These are phyloP conservation scores for Ascochyta lentis DNA, from an alignment of 2,329 filamentous ascomycete species.

Conservation along the genomic window DNA sequence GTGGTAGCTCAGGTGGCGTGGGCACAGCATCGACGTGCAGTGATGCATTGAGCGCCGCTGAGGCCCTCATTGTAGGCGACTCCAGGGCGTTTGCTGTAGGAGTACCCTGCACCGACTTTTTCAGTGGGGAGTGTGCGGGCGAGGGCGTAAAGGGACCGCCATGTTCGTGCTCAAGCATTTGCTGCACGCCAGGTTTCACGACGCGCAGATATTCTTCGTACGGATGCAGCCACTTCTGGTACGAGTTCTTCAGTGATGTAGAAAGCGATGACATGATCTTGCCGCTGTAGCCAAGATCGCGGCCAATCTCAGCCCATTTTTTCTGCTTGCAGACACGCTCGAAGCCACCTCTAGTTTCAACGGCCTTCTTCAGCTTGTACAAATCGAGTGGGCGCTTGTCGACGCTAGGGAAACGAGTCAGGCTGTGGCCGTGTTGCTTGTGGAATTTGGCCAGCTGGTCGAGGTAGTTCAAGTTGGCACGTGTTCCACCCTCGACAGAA, in stretches of 20 bases:
- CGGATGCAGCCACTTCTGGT: conserved; percentile 93
- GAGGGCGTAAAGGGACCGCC: conserved; percentile 86
- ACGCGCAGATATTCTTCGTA: conserved; percentile 93
- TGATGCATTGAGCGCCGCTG: conserved; percentile 63
- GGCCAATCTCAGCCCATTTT: conserved; percentile 98
- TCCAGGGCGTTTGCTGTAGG: conserved; percentile 63
- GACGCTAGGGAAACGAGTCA: conserved; percentile 93
- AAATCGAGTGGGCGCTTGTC: conserved; percentile 97
- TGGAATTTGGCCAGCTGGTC: conserved; percentile 96
- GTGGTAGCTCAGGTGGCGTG: conserved; percentile 62
- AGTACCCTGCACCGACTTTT: conserved; percentile 57
- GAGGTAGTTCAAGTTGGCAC: conserved; percentile 93
- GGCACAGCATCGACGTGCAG: conserved; percentile 50
- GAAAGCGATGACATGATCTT: conserved; percentile 99
- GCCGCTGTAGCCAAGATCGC: conserved; percentile 95
- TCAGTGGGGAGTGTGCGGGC: conserved; percentile 77
- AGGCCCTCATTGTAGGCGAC: conserved; percentile 70
- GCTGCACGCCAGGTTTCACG: conserved; percentile 94
- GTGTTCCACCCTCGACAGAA: conserved; percentile 97
- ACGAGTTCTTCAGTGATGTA: conserved; percentile 97
- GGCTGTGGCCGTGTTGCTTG: conserved; percentile 92
- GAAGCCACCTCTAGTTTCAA: conserved; percentile 92
- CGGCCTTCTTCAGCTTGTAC: conserved; percentile 95
- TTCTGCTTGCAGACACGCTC: conserved; percentile 96
- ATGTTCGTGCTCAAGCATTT: conserved; percentile 91